phyloP scores from a whole-genome alignment of 192 early-diverging fungal genomes.

The Pecoramyces ruminantium region DNA sequence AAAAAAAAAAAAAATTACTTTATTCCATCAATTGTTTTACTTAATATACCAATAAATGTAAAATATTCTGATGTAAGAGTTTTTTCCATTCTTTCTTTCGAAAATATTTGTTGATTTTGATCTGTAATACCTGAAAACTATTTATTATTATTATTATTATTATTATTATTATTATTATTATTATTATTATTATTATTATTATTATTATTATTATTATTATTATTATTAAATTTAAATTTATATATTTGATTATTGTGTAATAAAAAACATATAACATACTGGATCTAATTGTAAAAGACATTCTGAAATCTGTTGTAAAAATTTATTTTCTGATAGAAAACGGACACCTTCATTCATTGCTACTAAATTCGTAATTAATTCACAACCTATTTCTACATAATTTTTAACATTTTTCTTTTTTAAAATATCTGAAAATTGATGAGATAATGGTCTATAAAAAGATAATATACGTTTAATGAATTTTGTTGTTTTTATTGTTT shows the following conservation, averaged over 20 bases:
- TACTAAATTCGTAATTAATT: slow-evolving; percentile 47
- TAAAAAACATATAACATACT: slow-evolving; percentile 13
- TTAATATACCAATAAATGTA: slow-evolving; percentile 47
- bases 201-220: too few species aligned
- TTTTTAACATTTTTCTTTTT: slow-evolving; percentile 18
- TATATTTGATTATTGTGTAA: too few species aligned
- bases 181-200: not conserved
- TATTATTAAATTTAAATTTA: too few species aligned
- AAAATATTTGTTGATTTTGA: slow-evolving; percentile 47
- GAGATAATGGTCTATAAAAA: slow-evolving; percentile 54
- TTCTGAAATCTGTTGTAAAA: slow-evolving; percentile 52
- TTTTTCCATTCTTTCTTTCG: slow-evolving; percentile 50
- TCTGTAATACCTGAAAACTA: slow-evolving; percentile 1
- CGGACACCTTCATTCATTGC: slow-evolving; percentile 42
- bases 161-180: too few species aligned
- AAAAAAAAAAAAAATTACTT: slow-evolving; percentile 11
- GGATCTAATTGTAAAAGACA: slow-evolving; percentile 61
- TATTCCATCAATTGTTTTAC: slow-evolving; percentile 43
- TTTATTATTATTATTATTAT: not conserved
- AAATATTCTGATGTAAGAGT: slow-evolving; percentile 65
- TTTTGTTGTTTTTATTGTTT: slow-evolving; percentile 48
- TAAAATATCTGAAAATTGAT: slow-evolving; percentile 51
- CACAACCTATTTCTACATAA: slow-evolving; percentile 48
- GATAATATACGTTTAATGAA: slow-evolving; percentile 51
- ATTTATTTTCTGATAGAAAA: slow-evolving; percentile 48